phyloP scores from a whole-genome alignment of 768 basidiomycete genomes.

The Calocybe cyanea region DNA sequence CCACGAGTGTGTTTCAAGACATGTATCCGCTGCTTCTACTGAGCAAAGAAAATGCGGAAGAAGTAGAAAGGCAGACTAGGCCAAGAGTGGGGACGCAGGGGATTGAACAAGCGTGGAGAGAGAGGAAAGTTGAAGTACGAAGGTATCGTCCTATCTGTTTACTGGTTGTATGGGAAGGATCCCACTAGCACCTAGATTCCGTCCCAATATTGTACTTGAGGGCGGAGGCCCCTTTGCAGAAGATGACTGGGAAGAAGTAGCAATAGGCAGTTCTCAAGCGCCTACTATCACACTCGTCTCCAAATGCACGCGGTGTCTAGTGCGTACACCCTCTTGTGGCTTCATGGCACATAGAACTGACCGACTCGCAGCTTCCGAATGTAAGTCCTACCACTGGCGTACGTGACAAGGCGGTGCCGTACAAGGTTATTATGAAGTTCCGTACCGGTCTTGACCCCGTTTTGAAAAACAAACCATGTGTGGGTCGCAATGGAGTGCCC shows the following conservation, averaged over 20 bases:
- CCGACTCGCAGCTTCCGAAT: conserved; percentile 58
- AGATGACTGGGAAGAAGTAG: conserved; percentile 63
- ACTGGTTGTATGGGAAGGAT: too few species aligned
- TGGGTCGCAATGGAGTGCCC: conserved; percentile 65
- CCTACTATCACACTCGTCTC: conserved; percentile 56
- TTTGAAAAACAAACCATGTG: conserved; percentile 49
- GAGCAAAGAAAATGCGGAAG: conserved; percentile 60
- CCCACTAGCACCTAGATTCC: too few species aligned
- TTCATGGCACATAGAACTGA: background rate
- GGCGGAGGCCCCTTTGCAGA: conserved; percentile 72
- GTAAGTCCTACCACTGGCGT: conserved; percentile 61
- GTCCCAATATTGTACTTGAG: conserved; percentile 70
- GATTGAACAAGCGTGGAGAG: conserved; percentile 14
- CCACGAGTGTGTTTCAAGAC: conserved; percentile 61
- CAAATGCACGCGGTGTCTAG: conserved; percentile 70
- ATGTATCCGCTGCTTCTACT: conserved; percentile 67
- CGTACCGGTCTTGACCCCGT: conserved; percentile 54
- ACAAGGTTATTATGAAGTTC: conserved; percentile 72
- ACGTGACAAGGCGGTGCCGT: conserved; percentile 71
- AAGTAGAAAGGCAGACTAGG: conserved; percentile 46
- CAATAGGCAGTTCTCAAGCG: conserved; percentile 40
- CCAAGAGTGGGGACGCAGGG: conserved; percentile 36
- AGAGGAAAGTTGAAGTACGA: conserved; percentile 8
- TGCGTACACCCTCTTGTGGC: conserved; percentile 26
- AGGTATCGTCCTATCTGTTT: too few species aligned